Base-by-base conservation (phyloP, 2,329 filamentous ascomycete species). In the Botrytis aclada region DNA sequence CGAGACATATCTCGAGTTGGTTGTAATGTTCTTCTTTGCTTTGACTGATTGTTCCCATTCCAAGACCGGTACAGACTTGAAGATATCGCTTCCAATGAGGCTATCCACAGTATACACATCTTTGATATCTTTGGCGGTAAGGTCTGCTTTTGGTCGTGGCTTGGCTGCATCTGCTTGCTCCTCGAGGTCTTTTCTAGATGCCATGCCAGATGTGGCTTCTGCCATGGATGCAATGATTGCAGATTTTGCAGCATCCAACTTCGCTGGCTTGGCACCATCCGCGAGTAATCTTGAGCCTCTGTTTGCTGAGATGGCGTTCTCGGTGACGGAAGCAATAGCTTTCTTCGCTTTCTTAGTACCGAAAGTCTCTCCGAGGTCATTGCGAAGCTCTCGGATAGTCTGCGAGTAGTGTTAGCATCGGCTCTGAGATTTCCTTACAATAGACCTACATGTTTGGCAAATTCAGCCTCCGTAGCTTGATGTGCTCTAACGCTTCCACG, bases 331-430 rank as follows among this genome's bases (percentile, higher is more conserved):
- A 41, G 87, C 85, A 77, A 96, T 89, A 1, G 89, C 91, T 83
- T 95, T 95, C 85, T 90, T 92, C 34, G 93, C 92, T 83, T 95
- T 95, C 84, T 93, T 94, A 39, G 93, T 95, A 81, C 93, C 93
- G 79, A 97, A 97, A 45, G 91, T 89, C 78, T 92, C 87, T 58
- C 92, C 92, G 20, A 97, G 88, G 3, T 90, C 88, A 77, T 89
- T 90, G 77, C 88, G 88, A 79, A 88, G 87, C 41, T 91, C 88
- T 78, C 87, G 83, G 78, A 87, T 87, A 62, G 84, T 87, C 88
- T 90, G 77, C 39, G 32, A 47, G 37, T 32, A 16, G 45, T 29
- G 20, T 72, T 58, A 72, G 70, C 9, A 72, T 32, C 22, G 32
- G 1, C 32, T 43, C 54, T 16, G 22, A 34, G 4, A 32, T 7